Percentiles rank a stretch among this genome's conserved stretches.
These are phyloP conservation scores for Ceratobasidium sp. DNA, from an alignment of 1,284 basidiomycete species.

Conservation along the genomic window DNA sequence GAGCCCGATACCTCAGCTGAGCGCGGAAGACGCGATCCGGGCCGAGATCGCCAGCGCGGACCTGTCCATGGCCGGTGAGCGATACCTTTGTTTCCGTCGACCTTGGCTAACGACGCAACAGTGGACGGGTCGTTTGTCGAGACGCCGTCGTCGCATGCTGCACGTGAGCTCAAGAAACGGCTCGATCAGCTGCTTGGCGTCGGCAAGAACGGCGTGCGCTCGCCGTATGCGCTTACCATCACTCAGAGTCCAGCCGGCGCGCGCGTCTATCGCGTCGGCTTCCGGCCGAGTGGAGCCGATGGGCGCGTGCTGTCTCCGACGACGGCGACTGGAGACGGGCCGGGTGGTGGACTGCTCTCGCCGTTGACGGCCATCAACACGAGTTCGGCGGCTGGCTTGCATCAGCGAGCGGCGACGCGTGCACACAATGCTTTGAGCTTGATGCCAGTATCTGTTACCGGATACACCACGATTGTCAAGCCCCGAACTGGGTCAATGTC, in stretches of 20 bases:
- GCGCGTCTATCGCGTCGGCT: conserved; percentile 43
- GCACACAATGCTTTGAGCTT: background rate
- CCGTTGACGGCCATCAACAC: conserved; percentile 34
- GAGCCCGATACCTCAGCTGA: background rate
- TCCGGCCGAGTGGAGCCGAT: conserved; percentile 32
- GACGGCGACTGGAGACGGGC: background rate
- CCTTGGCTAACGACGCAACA: conserved; percentile 53
- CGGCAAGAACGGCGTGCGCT: conserved; percentile 69
- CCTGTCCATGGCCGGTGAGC: conserved; percentile 50
- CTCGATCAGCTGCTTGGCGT: conserved; percentile 79
- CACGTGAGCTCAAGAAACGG: conserved; percentile 77
- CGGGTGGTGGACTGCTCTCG: conserved; percentile 6
- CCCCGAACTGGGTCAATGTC: conserved; percentile 21
- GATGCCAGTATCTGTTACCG: conserved; percentile 2
- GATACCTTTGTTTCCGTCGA: too few species aligned
- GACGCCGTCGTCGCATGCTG: conserved; percentile 78
- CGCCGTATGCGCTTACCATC: conserved; percentile 82
- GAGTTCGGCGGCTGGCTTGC: conserved; percentile 26
- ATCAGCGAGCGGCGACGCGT: conserved; percentile 28
- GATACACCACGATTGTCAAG: background rate
- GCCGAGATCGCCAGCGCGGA: conserved; percentile 49
- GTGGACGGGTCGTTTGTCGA: conserved; percentile 83
- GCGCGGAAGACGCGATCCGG: conserved; percentile 28
- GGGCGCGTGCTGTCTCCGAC: conserved; percentile 10
- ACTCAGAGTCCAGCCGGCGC: conserved; percentile 57